Evolutionary conservation across 2,329 filamentous ascomycete genomes (phyloP).

Genomic region (Neopestalotiopsis rosae): DNA sequence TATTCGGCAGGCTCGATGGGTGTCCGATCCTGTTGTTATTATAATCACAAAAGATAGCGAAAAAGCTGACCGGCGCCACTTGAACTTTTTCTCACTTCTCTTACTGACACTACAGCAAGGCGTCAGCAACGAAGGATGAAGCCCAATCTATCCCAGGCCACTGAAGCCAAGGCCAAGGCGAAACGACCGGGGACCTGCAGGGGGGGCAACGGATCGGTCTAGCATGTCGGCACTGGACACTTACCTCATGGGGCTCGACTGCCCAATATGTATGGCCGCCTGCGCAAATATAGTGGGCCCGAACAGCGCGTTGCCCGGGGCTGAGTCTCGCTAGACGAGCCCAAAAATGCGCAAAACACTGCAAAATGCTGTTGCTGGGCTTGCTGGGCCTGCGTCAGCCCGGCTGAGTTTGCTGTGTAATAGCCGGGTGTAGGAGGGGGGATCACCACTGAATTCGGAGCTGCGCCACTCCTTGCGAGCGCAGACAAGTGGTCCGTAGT

Average conservation of each 20-base stretch:
- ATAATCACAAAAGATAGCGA: not conserved
- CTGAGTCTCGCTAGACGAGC: constrained; percentile 17
- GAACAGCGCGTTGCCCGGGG: constrained; percentile 11
- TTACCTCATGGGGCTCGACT: constrained; percentile 4
- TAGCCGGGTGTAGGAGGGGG: not conserved
- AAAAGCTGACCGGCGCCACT: not conserved
- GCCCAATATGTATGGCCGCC: constrained; percentile 6
- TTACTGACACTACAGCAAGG: not conserved
- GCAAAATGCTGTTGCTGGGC: not conserved
- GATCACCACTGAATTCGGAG: not conserved
- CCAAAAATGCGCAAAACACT: not conserved
- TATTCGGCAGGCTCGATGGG: no score
- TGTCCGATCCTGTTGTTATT: no score
- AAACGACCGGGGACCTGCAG: not conserved
- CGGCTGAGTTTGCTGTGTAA: constrained; percentile 1
- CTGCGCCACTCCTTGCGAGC: constrained; percentile 5
- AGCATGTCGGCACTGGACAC: not conserved
- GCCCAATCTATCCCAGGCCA: constrained; percentile 5
- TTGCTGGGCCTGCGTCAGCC: constrained; percentile 10
- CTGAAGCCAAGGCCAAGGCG: not conserved
- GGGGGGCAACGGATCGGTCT: not conserved
- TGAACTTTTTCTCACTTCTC: no score
- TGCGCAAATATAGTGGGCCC: constrained; percentile 14
- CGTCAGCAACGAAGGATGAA: constrained; percentile 13
- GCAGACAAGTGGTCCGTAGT: not conserved